phyloP scores from a whole-genome alignment of 2,329 filamentous ascomycete genomes.

The Fusarium gaditjirri region DNA sequence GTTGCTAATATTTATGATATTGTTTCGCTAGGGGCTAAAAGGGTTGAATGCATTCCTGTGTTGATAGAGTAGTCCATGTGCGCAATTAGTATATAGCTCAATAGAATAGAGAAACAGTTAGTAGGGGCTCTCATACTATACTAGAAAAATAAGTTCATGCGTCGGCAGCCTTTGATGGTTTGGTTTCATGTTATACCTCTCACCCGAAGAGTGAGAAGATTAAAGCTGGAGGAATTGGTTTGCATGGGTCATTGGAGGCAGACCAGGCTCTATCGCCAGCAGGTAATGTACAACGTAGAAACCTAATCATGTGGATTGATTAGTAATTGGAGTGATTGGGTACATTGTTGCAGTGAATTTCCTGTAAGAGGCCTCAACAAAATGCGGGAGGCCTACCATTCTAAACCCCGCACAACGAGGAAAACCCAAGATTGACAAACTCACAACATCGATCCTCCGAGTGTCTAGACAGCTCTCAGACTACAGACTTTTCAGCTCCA shows the following conservation, averaged over 20 bases:
- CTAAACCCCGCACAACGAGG: neutral
- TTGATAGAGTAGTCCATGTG: neutral
- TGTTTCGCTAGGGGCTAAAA: too few species aligned
- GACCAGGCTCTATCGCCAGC: neutral
- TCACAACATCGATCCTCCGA: neutral
- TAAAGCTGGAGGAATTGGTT: neutral
- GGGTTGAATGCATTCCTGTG: too few species aligned
- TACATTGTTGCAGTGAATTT: neutral
- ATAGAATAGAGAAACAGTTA: neutral
- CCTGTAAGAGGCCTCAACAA: neutral
- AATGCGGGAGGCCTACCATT: neutral
- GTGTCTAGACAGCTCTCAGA: fast-evolving
- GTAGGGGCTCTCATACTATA: neutral
- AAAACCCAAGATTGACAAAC: neutral
- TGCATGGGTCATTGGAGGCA: neutral
- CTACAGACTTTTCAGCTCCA: neutral
- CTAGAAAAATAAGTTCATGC: neutral
- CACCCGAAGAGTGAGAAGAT: too few species aligned
- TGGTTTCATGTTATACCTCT: neutral
- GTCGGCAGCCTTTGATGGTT: neutral
- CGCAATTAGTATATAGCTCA: neutral
- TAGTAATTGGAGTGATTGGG: neutral
- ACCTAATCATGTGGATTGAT: neutral
- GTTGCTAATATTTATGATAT: too few species aligned
- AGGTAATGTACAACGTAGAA: neutral